Evolutionary conservation across 2,329 filamentous ascomycete species (phyloP), one percentile per base, ranked within the genome.

Genomic region (Fusarium nelsonii): DNA sequence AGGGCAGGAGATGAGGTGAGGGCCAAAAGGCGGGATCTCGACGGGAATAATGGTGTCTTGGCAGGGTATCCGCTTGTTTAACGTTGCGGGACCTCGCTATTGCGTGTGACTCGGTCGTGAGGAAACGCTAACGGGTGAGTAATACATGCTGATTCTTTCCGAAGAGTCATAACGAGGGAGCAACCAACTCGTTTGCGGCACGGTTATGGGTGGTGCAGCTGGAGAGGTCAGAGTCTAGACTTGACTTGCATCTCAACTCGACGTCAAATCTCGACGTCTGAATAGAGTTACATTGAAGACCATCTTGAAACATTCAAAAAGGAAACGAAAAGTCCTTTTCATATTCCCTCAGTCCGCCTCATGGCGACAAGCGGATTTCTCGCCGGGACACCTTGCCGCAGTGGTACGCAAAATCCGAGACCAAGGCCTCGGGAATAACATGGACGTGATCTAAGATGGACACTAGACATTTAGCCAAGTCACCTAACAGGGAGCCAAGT

Each of bases 21-120:
- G 57, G 58, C 53, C 51, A 45, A 67, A 36, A 53, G 45, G 56
- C 70, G 72, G 72, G 58, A 72, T 73, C 63, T 63, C 51, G 32
- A 73, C 71, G 72, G 72, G 65, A 74, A 74, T 74, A 74, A 73
- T 65, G 46, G 15, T 53, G 33, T 34, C 59, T 63, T 65, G 55
- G 59, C 44, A 59, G 34, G 36, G 61, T 61, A 57, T 73, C 72
- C 71, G 71, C 69, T 55, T 61, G 46, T 51, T 58, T 48, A 37
- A 64, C 55, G 56, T 62, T 49, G 43, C 45, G 59, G 63, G 50
- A 56, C 58, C 45, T 61, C 46, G 65, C 67, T 65, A 23, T 70
- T 65, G 55, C 66, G 63, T 63, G 64, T 40, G 51, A 58, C 49
- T 58, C 61, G 61, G 68, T 32, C 65, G 54, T 53, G 56, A 30